Evolutionary conservation across 768 basidiomycete species (phyloP), one percentile per base, ranked within the genome.

Genomic region (Tulasnella sp.): DNA sequence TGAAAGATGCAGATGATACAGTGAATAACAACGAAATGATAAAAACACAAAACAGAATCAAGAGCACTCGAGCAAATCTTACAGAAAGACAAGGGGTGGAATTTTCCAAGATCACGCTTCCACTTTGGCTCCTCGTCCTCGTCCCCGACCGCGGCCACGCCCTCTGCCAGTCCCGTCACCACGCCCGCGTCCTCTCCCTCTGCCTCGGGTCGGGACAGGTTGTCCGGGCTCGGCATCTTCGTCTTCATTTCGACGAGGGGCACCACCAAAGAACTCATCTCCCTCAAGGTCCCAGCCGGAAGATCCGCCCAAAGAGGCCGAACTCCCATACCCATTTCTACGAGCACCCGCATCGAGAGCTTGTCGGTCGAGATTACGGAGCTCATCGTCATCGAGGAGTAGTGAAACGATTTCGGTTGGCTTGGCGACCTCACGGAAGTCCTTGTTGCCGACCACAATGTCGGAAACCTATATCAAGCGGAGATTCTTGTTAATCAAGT

Each of bases 401-500:
- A 99, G 86, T 81, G 96, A 96, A 21, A 97, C 97, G 77, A 99
- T 98, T 85, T 99, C 98, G 86, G 95, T 97, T 38, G 96, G 95
- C 84, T 96, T 97, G 27, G 95, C 91, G 76, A 94, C 93, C 81
- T 98, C 96, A 1, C 94, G 95, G 84, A 98, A 92, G 81, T 91
- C 95, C 86, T 98, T 98, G 86, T 94, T 97, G 76, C 98, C 98
- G 10, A 99, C 98, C 76, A 99, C 98, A 80, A 98, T 97, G 83
- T 99, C 98, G 91, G 99, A 98, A 6, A 99, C 97, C 95, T 97
- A 80, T 12, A 52, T 24, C 42, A 16, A 52, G 48, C n/a, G 58
- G 40, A 79, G 44, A 78, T 19, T 44, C 31, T 27, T 78, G 76
- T 74, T n/a, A 24, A 44, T 34, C 6, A 34, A 21, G 16, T 42